These are phyloP conservation scores for Yamadazyma insecticola DNA, from an alignment of 805 yeast species.

Conservation along the genomic window DNA sequence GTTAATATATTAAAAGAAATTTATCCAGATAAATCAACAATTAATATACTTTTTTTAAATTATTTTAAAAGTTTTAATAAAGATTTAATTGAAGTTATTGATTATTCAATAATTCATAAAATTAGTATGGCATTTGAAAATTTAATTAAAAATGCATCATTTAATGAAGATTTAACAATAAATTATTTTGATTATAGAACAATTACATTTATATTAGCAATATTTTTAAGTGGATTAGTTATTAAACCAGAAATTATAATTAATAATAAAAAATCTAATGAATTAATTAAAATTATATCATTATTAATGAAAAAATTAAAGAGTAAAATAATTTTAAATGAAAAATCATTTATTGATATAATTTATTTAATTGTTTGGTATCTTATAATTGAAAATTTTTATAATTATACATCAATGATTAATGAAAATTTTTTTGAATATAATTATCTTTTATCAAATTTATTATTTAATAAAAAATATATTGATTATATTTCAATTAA, in stretches of 20 bases:
- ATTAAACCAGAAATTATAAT: slow-evolving; percentile 5
- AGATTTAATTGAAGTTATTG: slow-evolving; percentile 10
- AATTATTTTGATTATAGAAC: slow-evolving; percentile 12
- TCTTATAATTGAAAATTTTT: slow-evolving; percentile 18
- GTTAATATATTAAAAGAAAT: slow-evolving; percentile 6
- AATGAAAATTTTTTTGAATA: slow-evolving; percentile 24
- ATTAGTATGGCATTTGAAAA: slow-evolving; percentile 3
- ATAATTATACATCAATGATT: slow-evolving; percentile 13
- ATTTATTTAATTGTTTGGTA: slow-evolving; percentile 22
- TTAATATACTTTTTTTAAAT: slow-evolving; percentile 4
- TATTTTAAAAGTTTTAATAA: slow-evolving; percentile 10
- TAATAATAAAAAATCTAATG: slow-evolving; percentile 6
- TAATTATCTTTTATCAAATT: slow-evolving; percentile 17
- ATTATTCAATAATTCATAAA: slow-evolving; percentile 4
- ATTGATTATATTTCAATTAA: slow-evolving; percentile 8
- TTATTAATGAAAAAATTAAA: slow-evolving; percentile 14
- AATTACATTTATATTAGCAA: slow-evolving; percentile 14
- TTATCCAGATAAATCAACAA: slow-evolving; percentile 3
- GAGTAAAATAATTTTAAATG: slow-evolving; percentile 11
- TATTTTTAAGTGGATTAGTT: slow-evolving; percentile 17
- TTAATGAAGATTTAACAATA: slow-evolving; percentile 2
- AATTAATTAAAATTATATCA: slow-evolving; percentile 13
- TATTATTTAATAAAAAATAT: slow-evolving; percentile 10
- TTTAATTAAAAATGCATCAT: slow-evolving; percentile 1
- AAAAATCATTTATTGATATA: slow-evolving; percentile 20